Evolutionary conservation across 805 yeast genomes (phyloP), one percentile per base, ranked within the genome.

Genomic region (Lipomyces sp.): DNA sequence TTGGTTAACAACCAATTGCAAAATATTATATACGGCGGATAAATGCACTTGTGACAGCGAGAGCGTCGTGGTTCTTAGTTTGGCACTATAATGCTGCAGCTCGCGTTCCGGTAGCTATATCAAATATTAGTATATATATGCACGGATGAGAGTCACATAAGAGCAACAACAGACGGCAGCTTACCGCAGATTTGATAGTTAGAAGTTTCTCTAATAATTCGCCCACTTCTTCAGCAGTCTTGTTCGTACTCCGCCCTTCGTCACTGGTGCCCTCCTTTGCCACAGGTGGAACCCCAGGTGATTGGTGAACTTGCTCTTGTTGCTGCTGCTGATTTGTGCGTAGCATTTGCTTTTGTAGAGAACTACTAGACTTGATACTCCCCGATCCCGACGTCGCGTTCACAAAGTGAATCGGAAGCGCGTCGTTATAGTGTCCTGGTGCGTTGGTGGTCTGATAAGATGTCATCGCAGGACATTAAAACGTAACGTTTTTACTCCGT

Each of bases 371-470:
- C 35, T 57, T 62, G 6, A 37, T 45, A 4, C 48, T 15, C 7
- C 32, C 56, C 24, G 61, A 48, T 29, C n/a, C 32, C 42, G 53
- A 42, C 4, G 55, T 42, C 34, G 69, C 60, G 45, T 34, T 58
- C 24, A 64, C 69, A 51, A 66, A 63, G 42, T 63, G 67, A 30
- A 66, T 63, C n/a, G 67, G 67, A 39, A 60, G 59, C 18, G 67
- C 63, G 58, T 67, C 71, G 59, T 67, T 67, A 53, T 67, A 67
- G 39, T 66, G 66, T 15, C 64, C 62, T 0, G 71, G 66, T 11
- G 71, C 69, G 3, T 61, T 60, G 4, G 53, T 64, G 7, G 69
- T 53, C 57, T 67, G 71, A 55, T 67, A 67, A 6, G 71, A 67
- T 10, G 71, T 62, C 71, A 67, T 67, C 24, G 8, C 24, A 37